Evolutionary conservation across 305 asterid species (phyloP), one percentile per base, ranked within the genome.

Genomic region (Fraxinus angustifolia): DNA sequence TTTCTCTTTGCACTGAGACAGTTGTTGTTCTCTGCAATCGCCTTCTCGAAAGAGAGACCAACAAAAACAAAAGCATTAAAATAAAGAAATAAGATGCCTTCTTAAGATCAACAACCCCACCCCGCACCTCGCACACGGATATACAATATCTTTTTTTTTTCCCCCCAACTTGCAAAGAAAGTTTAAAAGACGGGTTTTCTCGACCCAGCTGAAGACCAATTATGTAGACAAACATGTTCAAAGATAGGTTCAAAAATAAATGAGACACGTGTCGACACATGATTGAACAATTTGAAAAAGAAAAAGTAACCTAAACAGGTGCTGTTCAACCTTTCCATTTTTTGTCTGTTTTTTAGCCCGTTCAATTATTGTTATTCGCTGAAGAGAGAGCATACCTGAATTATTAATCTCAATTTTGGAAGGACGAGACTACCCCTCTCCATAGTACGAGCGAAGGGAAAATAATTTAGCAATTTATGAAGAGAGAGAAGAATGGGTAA

Each of bases 21-120:
- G 87, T 77, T 88, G 84, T 81, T 88, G 85, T 88, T 85, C 91
- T 92, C 93, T 92, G 91, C 94, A 90, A 94, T 91, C 93, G 93
- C 93, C 94, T 90, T 91, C 94, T 83, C 58, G 85, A 87, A 87
- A 88, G 86, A 86, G 86, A 89, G 86, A 86, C 79, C 79, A 91
- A 83, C 73, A 77, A 80, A 84, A 82, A 77, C 74, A 82, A 75
- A 40, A 82, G 58, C 62, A 65, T 48, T 48, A 38, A 33, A 38
- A 62, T 74, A 80, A 79, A 56, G 58, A 58, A 67, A 82, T 67
- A 82, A 82, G 80, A 83, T 82, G 82, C 82, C 72, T 78, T 78
- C 77, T 88, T 86, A 83, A 80, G 23, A 70, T 33, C 26, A 70
- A 33, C 75, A 28, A 16, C 75, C 75, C 42, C 75, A 33, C 40